Evolutionary conservation across 768 basidiomycete genomes (phyloP), one percentile per base, ranked within the genome.

Genomic region (Macrocybe gigantea): DNA sequence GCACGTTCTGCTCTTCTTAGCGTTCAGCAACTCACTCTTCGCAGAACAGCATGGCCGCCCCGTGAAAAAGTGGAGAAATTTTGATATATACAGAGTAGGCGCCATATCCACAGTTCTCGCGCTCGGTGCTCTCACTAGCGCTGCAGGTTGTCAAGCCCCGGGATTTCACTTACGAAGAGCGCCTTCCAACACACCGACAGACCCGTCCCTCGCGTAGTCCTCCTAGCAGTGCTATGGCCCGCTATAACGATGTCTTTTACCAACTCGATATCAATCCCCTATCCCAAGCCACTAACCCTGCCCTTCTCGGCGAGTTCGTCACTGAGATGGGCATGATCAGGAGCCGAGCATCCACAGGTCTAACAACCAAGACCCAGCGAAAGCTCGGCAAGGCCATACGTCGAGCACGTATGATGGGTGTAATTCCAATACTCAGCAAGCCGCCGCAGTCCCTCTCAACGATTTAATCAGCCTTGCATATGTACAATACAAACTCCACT

Each of bases 361-460:
- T 97, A 39, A 92, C 93, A 1, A 75, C 80, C 64, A 83, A 82
- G 67, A 85, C 70, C 47, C 94, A 96, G 63, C 77, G 90, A 38
- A 73, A 74, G 51, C 56, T 96, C 4, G 87, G 80, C 50, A 92
- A 92, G 66, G 88, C 93, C 38, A 85, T 96, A 49, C 82, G 88
- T 39, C 72, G 94, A 50, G 88, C 94, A 49, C 89, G 86, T 68
- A 84, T 85, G 76, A 93, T 95, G 88, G 94, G 94, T 36, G 61
- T 91, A 48, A 79, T 95, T 45, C 87, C 91, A 7, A 54, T 70
- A 12, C 70, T 74, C 55, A 74, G 73, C 59, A 69, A 55, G 34
- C 22, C 50, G 3, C 38, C 13, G 6, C 33, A 11, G 35, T 56
- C 60, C 59, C 5, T 39, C 29, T 22, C 22, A 1, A 22, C 22